Evolutionary conservation across 352 stramenopile species (phyloP).

Genomic region (Phytophthora vignae): DNA sequence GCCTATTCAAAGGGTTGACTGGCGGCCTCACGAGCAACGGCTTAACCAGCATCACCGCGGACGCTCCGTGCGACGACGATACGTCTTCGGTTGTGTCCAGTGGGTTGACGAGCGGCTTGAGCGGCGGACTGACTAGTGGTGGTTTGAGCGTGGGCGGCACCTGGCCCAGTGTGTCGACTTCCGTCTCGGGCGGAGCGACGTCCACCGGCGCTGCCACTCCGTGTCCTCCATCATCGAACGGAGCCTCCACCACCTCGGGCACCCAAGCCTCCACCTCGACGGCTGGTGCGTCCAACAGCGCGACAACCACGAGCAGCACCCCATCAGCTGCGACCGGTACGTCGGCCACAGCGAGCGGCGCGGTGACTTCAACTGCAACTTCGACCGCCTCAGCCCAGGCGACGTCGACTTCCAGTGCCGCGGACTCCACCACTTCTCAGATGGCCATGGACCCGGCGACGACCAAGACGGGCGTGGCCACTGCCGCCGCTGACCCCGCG

Average conservation of each 20-base stretch:
- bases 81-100: slow-evolving; percentile 13
- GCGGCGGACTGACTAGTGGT: slow-evolving; percentile 3
- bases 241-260: slow-evolving; percentile 8
- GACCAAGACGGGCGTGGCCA: slow-evolving; percentile 12
- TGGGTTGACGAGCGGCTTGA: slow-evolving; percentile 10
- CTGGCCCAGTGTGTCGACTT: slow-evolving; percentile 11
- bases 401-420: not conserved
- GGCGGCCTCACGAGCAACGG: slow-evolving; percentile 4
- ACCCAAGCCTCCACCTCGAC: slow-evolving; percentile 13
- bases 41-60: slow-evolving; percentile 6
- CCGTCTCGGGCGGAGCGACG: slow-evolving; percentile 1
- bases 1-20: slow-evolving; percentile 4
- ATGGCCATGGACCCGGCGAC: slow-evolving; percentile 7
- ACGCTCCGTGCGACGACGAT: slow-evolving; percentile 23
- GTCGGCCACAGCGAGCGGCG: slow-evolving; percentile 7
- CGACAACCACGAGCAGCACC: not conserved
- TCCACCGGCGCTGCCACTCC: not conserved
- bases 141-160: slow-evolving; percentile 1
- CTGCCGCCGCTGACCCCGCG: slow-evolving; percentile 6
- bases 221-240: not conserved
- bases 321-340: slow-evolving; percentile 7
- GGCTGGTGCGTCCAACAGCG: not conserved
- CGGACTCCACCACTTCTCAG: not conserved
- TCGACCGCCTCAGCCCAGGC: slow-evolving; percentile 15
- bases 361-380: slow-evolving; percentile 8